These are phyloP conservation scores for Punctularia strigosozonata DNA, from an alignment of 768 basidiomycete genomes.

Conservation along the genomic window DNA sequence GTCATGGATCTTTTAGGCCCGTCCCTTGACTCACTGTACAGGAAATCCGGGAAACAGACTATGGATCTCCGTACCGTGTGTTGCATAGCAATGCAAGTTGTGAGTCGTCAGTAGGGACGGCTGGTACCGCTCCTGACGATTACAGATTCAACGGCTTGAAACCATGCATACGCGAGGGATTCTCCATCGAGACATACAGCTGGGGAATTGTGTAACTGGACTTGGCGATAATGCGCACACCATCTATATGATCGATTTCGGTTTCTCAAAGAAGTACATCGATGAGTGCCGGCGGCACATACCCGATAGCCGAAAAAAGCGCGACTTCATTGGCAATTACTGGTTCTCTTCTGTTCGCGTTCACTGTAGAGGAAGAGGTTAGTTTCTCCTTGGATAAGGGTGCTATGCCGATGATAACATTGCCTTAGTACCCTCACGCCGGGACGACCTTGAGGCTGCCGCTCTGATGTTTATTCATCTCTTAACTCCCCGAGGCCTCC, in stretches of 20 bases:
- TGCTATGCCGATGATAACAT: not conserved
- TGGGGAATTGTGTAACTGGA: slow-evolving; percentile 67
- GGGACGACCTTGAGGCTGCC: slow-evolving; percentile 70
- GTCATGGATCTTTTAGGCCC: slow-evolving; percentile 67
- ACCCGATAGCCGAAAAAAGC: slow-evolving; percentile 50
- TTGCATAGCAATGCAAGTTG: slow-evolving; percentile 67
- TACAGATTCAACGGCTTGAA: slow-evolving; percentile 63
- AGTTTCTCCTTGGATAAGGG: slow-evolving; percentile 3
- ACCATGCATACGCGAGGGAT: slow-evolving; percentile 68
- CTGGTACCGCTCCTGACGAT: no score
- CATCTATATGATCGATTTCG: slow-evolving; percentile 81
- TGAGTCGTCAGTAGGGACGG: slow-evolving; percentile 30
- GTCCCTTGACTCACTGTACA: slow-evolving; percentile 54
- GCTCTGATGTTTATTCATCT: slow-evolving; percentile 76
- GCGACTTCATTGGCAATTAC: slow-evolving; percentile 76
- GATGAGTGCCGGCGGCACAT: slow-evolving; percentile 61
- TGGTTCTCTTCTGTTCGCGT: slow-evolving; percentile 75
- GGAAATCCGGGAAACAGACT: slow-evolving; percentile 38
- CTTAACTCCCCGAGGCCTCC: slow-evolving; percentile 61
- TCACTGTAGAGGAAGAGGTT: slow-evolving; percentile 68
- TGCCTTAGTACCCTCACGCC: slow-evolving; percentile 63
- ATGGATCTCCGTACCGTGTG: slow-evolving; percentile 68
- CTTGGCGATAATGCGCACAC: slow-evolving; percentile 41
- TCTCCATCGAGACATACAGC: slow-evolving; percentile 69
- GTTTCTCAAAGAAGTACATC: slow-evolving; percentile 71